A percentile compares a stretch with the other conserved stretches of the same genome.
Conservation (phyloP, 1,139 yeast genomes). For the Candida anutae region DNA sequence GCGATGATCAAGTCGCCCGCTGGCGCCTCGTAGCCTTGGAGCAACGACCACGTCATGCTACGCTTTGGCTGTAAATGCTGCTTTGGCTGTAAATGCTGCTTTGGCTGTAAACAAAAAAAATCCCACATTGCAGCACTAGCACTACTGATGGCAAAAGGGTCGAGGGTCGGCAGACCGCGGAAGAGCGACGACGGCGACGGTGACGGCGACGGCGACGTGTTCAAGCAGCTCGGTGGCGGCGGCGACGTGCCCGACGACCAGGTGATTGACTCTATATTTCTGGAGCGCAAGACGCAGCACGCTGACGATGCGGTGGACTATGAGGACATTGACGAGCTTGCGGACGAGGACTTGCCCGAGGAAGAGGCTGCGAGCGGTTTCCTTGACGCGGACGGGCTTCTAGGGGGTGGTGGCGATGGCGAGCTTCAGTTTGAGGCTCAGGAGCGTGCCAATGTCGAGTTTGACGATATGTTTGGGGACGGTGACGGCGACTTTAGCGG, state of each 20-base stretch:
- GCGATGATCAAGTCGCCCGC: too few species aligned
- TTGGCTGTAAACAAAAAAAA: too few species aligned
- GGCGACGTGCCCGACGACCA: conserved; percentile 25
- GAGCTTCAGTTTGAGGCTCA: conserved; percentile 10
- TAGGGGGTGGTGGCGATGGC: conserved; percentile 14
- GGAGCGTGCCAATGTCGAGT: conserved; percentile 3
- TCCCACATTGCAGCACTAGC: too few species aligned
- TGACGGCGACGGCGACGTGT: conserved; percentile 9
- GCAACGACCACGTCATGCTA: too few species aligned
- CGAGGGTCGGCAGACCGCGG: too few species aligned
- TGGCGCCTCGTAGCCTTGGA: too few species aligned
- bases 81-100: too few species aligned
- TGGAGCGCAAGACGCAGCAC: conserved; percentile 45
- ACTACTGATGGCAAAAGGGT: too few species aligned
- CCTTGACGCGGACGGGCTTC: conserved; percentile 3
- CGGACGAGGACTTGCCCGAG: conserved; percentile 64
- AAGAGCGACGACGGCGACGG: too few species aligned
- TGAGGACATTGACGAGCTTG: conserved; percentile 91
- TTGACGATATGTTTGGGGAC: conserved; percentile 27
- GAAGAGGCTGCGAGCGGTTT: conserved; percentile 12
- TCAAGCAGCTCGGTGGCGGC: conserved; percentile 11
- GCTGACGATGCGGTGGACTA: conserved; percentile 94
- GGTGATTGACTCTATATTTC: conserved; percentile 33
- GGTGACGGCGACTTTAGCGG: conserved; percentile 35
- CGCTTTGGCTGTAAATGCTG: too few species aligned